Base-by-base conservation (phyloP, 805 yeast genomes). In the Citeromyces nyonsensis region DNA sequence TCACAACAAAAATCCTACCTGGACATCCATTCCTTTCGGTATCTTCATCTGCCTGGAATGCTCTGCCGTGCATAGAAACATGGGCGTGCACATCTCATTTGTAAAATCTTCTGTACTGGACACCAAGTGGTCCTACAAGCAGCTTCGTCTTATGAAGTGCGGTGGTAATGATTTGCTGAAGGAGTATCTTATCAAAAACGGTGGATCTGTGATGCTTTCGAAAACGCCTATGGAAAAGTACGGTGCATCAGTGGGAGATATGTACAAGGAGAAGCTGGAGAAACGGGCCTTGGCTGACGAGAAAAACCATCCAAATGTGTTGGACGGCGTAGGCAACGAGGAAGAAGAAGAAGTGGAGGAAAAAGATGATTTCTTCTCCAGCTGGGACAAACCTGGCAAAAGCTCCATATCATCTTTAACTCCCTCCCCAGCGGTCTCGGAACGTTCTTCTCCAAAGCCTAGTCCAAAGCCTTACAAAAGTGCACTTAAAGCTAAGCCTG, bases 21-120 rank as follows among this genome's bases (percentile, higher is more conserved):
- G 98, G 98, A 83, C 98, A 3, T 88, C 97, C 10, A 85, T 88
- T 35, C 95, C 97, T 10, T 88, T 83, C 55, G 98, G 96, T 35
- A 81, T 86, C 33, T 69, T 86, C 51, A 59, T 91, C 37, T 91
- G 98, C 61, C 66, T 86, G 38, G 94, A 91, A 53, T 91, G 98
- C 55, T 81, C 95, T 34, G 86, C 97, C 3, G 84, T 80, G 33
- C 98, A 91, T 61, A 73, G 98, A 55, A 85, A 85, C 53, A 57
- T 91, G 57, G 98, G 98, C 37, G 96, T 86, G 26, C 98, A 91
- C 53, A 77, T 91, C 46, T 73, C 96, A 26, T 91, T 91, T 61
- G 97, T 91, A 37, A 83, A 85, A 52, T 83, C 95, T 20, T 72
- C 91, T 20, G 81, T 77, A 42, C 65, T 91, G 60, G 98, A 91